These are phyloP conservation scores for Fraxinus excelsior DNA, from an alignment of 257 asterid species.

Conservation along the genomic window DNA sequence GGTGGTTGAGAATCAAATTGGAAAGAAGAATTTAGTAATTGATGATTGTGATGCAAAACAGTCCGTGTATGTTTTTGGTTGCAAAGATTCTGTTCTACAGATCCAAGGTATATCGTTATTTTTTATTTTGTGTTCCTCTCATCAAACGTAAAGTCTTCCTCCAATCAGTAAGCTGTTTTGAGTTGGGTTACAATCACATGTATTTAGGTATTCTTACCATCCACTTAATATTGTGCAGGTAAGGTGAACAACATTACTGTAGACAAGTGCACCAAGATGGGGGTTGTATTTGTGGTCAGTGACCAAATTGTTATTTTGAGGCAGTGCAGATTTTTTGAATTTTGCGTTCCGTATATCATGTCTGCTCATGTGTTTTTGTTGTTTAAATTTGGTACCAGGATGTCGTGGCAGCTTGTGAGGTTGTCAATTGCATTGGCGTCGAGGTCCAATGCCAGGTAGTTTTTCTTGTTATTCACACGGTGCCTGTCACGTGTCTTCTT, in stretches of 20 bases:
- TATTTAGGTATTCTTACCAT: too few relatives aligned
- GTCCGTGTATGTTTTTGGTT: constrained; percentile 87
- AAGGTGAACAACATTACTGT: constrained; percentile 96
- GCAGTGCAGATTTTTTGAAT: neutral
- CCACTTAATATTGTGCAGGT: constrained; percentile 42
- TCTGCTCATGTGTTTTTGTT: constrained; percentile 27
- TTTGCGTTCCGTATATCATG: neutral
- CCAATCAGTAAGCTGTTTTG: too few relatives aligned
- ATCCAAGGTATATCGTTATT: constrained; percentile 62
- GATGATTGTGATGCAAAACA: constrained; percentile 93
- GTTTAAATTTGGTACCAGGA: constrained; percentile 53
- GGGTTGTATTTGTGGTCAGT: constrained; percentile 86
- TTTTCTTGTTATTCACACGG: neutral
- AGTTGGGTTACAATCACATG: too few relatives aligned
- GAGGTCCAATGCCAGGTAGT: constrained; percentile 85
- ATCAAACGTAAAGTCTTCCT: too few relatives aligned
- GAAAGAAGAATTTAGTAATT: constrained; percentile 70
- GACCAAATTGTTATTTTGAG: neutral
- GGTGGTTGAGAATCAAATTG: constrained; percentile 97
- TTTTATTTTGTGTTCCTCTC: neutral
- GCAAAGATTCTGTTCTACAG: constrained; percentile 87
- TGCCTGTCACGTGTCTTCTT: neutral
- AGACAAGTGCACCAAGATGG: constrained; percentile 97
- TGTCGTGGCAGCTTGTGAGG: constrained; percentile 99
- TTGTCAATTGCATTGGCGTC: constrained; percentile 81